Percentiles rank a stretch among this genome's conserved stretches.
Conservation (phyloP, 306 rosid species). For the Delonix regia region DNA sequence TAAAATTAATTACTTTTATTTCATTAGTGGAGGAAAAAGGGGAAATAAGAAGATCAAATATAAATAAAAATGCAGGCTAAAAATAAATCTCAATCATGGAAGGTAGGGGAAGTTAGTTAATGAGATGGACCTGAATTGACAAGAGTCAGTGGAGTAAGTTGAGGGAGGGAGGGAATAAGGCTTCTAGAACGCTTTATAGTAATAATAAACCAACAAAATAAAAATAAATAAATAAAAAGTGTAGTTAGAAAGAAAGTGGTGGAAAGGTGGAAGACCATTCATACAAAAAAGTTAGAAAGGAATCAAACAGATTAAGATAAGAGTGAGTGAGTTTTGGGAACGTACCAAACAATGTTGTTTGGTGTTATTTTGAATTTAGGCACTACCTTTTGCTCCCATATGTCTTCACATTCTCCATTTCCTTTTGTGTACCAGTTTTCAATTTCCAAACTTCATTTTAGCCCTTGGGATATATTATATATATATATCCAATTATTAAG, state of each 20-base stretch:
- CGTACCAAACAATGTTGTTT: constrained; percentile 21
- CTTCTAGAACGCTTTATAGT: constrained; percentile 56
- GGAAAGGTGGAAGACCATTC: constrained; percentile 36
- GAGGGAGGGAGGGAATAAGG: constrained; percentile 22
- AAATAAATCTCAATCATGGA: constrained; percentile 38
- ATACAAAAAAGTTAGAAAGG: neutral
- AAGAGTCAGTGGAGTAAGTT: constrained; percentile 53
- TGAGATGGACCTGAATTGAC: constrained; percentile 46
- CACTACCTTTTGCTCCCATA: constrained; percentile 13
- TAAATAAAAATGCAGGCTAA: constrained; percentile 4
- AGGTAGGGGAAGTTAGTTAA: constrained; percentile 55
- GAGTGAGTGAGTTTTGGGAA: constrained; percentile 13
- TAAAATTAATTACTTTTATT: no score
- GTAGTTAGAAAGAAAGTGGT: constrained; percentile 31
- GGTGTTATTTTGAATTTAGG: constrained; percentile 32
- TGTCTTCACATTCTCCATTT: constrained; percentile 17
- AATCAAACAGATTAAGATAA: constrained; percentile 22
- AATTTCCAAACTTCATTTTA: neutral
- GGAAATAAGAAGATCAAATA: neutral
- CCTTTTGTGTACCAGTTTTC: constrained; percentile 11
- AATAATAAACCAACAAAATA: neutral
- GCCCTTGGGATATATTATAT: neutral
- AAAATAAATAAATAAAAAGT: neutral
- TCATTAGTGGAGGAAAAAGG: constrained; percentile 37
- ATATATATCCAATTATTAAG: no score